Conservation (phyloP, 2,329 filamentous ascomycete genomes). For the Cordyceps cateniannulata region DNA sequence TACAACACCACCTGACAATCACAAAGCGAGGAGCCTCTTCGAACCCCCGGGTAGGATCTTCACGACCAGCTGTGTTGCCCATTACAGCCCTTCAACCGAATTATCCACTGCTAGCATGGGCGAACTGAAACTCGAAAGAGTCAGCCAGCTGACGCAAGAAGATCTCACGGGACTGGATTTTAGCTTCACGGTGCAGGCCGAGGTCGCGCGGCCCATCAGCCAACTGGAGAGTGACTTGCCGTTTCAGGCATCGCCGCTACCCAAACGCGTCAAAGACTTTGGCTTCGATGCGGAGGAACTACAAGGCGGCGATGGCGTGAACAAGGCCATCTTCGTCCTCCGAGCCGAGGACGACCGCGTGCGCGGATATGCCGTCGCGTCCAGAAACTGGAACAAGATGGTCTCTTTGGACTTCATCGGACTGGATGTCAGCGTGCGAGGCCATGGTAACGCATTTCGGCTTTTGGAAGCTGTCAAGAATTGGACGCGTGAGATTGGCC, state of each 20-base stretch:
- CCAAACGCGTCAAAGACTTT: conserved; percentile 6
- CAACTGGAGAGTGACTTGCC: conserved; percentile 9
- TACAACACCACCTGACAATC: too few species aligned
- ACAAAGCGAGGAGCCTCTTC: background rate
- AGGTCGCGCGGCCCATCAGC: conserved; percentile 14
- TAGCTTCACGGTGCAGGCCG: conserved; percentile 13
- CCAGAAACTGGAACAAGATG: conserved; percentile 17
- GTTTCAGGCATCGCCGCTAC: conserved; percentile 3
- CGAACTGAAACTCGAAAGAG: conserved; percentile 9
- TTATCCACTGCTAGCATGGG: background rate
- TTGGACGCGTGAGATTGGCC: conserved; percentile 15
- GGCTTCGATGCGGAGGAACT: conserved; percentile 11
- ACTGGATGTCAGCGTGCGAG: conserved; percentile 14
- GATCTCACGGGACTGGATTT: conserved; percentile 15
- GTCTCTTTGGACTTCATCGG: conserved; percentile 15
- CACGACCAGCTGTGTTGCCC: too few species aligned
- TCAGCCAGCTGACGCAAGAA: background rate
- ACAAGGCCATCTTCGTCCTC: conserved; percentile 7
- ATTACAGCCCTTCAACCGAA: background rate
- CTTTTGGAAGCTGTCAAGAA: conserved; percentile 13
- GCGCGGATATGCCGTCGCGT: conserved; percentile 14
- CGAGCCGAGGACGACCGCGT: background rate
- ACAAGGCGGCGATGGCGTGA: background rate
- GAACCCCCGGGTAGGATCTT: background rate
- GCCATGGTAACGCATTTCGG: conserved; percentile 12